These are phyloP conservation scores for Schizothecium vesticola DNA, from an alignment of 495 filamentous ascomycete species.

Conservation along the genomic window DNA sequence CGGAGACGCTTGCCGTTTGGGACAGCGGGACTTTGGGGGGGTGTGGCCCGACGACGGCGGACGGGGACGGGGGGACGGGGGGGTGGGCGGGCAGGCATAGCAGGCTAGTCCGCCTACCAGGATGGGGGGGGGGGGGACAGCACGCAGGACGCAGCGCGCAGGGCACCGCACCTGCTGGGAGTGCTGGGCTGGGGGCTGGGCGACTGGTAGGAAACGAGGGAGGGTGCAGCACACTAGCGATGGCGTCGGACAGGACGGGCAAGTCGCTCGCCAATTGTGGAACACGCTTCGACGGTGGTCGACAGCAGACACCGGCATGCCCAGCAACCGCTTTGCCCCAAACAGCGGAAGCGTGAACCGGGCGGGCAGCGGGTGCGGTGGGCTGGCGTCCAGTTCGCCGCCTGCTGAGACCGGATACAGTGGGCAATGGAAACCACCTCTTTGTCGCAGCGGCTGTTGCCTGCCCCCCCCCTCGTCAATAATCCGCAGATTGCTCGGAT, in stretches of 20 bases:
- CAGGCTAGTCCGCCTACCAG: slow-evolving; percentile 6
- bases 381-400: background rate
- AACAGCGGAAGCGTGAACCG: slow-evolving; percentile 10
- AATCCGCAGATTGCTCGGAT: background rate
- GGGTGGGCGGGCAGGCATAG: background rate
- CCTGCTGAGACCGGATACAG: background rate
- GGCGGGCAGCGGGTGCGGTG: slow-evolving; percentile 23
- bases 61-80: slow-evolving; percentile 1
- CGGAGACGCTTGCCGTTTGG: slow-evolving; percentile 6
- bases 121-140: background rate
- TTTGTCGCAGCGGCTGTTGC: background rate
- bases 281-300: slow-evolving; percentile 11
- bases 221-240: slow-evolving; percentile 33
- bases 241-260: slow-evolving; percentile 26
- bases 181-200: slow-evolving; percentile 1
- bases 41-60: background rate
- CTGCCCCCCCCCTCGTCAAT: background rate
- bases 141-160: background rate
- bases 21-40: background rate
- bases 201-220: slow-evolving; percentile 22
- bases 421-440: background rate
- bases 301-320: background rate
- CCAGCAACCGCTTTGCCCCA: background rate
- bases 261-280: slow-evolving; percentile 23
- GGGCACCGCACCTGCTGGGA: slow-evolving; percentile 12